Evolutionary conservation across 306 rosid species (phyloP).

Genomic region (cucumber (Cucumis sativus)): DNA sequence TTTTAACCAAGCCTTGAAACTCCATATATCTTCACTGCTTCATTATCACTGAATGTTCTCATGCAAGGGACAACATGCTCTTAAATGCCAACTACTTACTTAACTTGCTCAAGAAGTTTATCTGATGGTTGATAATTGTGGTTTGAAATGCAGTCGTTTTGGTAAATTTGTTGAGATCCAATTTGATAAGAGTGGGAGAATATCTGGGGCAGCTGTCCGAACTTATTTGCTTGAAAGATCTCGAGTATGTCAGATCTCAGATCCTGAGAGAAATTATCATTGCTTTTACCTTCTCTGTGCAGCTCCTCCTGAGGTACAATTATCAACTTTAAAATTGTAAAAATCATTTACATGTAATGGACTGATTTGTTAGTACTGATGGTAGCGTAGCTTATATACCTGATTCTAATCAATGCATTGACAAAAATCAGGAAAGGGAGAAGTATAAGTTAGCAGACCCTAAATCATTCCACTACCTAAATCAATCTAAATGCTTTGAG

Average conservation of each 20-base stretch:
- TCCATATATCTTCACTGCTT: conserved; percentile 1
- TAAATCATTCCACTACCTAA: conserved; percentile 84
- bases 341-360: neutral
- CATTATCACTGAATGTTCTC: neutral
- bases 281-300: conserved; percentile 99
- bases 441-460: conserved; percentile 78
- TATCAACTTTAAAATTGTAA: conserved; percentile 16
- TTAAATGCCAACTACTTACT: neutral
- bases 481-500: conserved; percentile 69
- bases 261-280: conserved; percentile 97
- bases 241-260: conserved; percentile 95
- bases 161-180: conserved; percentile 99
- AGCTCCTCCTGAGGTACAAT: conserved; percentile 79
- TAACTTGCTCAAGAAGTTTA: neutral
- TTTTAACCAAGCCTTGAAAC: conserved; percentile 10
- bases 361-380: neutral
- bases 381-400: neutral
- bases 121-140: neutral
- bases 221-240: conserved; percentile 98
- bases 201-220: conserved; percentile 93
- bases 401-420: neutral
- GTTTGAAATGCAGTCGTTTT: conserved; percentile 79
- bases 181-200: conserved; percentile 97
- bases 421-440: conserved; percentile 54
- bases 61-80: neutral